Base-by-base conservation (phyloP, 768 basidiomycete species). In the Naganishia vaughanmartiniae region DNA sequence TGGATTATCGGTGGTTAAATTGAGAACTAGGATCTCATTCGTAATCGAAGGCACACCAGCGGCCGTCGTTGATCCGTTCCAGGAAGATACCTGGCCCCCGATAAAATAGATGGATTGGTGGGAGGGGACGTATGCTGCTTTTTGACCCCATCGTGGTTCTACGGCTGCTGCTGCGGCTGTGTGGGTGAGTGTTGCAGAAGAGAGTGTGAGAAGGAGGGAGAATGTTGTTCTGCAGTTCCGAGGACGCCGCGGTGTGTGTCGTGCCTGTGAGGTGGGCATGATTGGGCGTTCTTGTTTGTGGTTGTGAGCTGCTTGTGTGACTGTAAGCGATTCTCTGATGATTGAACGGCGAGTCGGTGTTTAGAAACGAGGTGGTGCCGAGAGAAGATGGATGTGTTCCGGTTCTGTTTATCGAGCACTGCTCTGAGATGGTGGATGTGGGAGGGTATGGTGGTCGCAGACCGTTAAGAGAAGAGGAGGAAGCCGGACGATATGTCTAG, bases 51-150 rank as follows among this genome's bases (percentile, higher is more conserved):
- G 72, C 9, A 72, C 71, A 11, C 72, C 65, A 3, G 45, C 33
- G 24, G 39, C 28, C 1, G 60, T 63, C 0, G 26, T 26, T 15
- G 60, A 63, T 34, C 65, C 65, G 30, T 53, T 66, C 65, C 48
- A 66, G 17, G 65, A 66, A 3, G 69, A 70, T 39, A 79, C 74
- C 69, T 81, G 70, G 19, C 80, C 80, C 51, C 80, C 80, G 34
- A 80, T 73, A 36, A 79, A 73, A 60, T 80, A 81, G 74, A 81
- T 77, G 4, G 77, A 73, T 53, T 76, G 66, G 48, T 76, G 69
- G 1, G 73, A 70, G 9, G 72, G 67, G n/a, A 79, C 76, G 70
- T 78, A 80, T 24, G 79, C 78, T 21, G 80, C 77, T 67, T 79
- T 74, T 54, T 79, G 79, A 51, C 79, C 80, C 79, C 79, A 81